phyloP scores from a whole-genome alignment of 495 filamentous ascomycete species.

The Chlorociboria aeruginascens region DNA sequence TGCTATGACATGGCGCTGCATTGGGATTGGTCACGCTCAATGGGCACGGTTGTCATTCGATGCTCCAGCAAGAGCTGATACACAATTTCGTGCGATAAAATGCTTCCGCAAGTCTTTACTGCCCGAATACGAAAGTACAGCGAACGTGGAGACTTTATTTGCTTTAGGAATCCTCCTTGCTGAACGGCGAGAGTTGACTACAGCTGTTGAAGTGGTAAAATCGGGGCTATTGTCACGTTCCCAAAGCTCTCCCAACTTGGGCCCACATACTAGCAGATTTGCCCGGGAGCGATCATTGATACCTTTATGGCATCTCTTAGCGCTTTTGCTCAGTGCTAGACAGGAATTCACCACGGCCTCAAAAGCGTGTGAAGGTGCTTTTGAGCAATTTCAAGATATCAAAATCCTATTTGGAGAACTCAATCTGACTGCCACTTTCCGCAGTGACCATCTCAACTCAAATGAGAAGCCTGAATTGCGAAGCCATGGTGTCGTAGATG shows the following conservation, averaged over 20 bases:
- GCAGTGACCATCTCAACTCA: constrained; percentile 40
- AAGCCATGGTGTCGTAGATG: constrained; percentile 47
- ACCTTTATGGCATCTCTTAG: constrained; percentile 75
- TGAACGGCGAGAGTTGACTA: constrained; percentile 63
- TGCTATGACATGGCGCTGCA: constrained; percentile 60
- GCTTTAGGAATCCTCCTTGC: constrained; percentile 68
- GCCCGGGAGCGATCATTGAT: constrained; percentile 43
- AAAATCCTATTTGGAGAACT: constrained; percentile 41
- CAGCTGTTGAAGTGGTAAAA: constrained; percentile 66
- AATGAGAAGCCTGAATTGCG: constrained; percentile 20
- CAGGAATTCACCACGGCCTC: constrained; percentile 73
- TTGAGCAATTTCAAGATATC: constrained; percentile 67
- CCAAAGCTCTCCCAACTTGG: constrained; percentile 14
- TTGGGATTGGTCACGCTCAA: constrained; percentile 72
- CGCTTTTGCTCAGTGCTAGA: constrained; percentile 71
- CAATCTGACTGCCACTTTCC: constrained; percentile 23
- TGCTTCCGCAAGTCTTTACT: constrained; percentile 60
- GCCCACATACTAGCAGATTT: constrained; percentile 26
- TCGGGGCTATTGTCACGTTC: constrained; percentile 30
- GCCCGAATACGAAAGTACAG: constrained; percentile 45
- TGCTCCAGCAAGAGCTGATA: constrained; percentile 49
- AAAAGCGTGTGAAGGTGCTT: constrained; percentile 74
- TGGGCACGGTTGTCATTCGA: constrained; percentile 76
- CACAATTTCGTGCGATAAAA: constrained; percentile 60
- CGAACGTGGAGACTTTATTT: constrained; percentile 61